Conservation (phyloP, 495 filamentous ascomycete species). For the Trichocladium antarcticum region DNA sequence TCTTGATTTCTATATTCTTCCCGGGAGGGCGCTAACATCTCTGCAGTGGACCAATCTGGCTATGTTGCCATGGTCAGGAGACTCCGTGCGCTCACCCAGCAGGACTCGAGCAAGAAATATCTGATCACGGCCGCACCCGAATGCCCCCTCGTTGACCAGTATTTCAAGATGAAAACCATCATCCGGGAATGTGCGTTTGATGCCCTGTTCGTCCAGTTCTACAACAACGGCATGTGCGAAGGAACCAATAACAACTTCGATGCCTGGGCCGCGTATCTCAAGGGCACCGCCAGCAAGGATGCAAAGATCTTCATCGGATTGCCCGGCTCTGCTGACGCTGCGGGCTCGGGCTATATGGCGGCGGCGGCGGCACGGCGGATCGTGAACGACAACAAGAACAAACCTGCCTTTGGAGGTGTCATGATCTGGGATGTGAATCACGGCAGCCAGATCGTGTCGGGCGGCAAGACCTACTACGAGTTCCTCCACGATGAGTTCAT, state of each 20-base stretch:
- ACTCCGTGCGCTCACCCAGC: constrained; percentile 40
- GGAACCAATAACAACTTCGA: constrained; percentile 48
- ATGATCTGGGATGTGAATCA: constrained; percentile 34
- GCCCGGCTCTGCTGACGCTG: constrained; percentile 40
- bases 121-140: constrained; percentile 58
- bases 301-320: constrained; percentile 55
- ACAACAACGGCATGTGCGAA: constrained; percentile 55
- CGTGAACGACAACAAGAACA: constrained; percentile 26
- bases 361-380: constrained; percentile 13
- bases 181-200: constrained; percentile 47
- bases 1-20: constrained; percentile 8
- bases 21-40: background rate
- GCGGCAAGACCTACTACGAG: constrained; percentile 21
- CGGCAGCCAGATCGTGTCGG: constrained; percentile 16
- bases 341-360: constrained; percentile 23
- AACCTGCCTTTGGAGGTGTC: constrained; percentile 30
- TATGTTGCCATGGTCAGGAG: constrained; percentile 40
- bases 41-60: constrained; percentile 18
- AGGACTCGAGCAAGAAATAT: constrained; percentile 25
- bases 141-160: constrained; percentile 44
- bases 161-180: constrained; percentile 44
- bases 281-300: constrained; percentile 41
- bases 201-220: constrained; percentile 60
- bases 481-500: constrained; percentile 17
- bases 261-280: constrained; percentile 49